Evolutionary conservation across 768 basidiomycete species (phyloP), one percentile per base, ranked within the genome.

Genomic region (Calocybe indica): DNA sequence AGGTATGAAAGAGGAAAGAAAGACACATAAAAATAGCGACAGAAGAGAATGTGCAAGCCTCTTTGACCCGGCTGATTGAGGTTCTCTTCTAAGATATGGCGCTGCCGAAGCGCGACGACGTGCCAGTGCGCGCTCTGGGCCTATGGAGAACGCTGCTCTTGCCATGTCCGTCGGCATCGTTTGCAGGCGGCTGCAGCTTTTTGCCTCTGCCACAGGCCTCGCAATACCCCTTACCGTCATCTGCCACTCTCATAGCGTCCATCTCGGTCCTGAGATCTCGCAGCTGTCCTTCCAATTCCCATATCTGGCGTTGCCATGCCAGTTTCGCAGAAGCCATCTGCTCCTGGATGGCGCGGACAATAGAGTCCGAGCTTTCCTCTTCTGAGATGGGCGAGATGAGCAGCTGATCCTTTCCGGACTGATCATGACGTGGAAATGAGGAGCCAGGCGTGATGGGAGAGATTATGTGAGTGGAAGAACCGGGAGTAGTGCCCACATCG

Each of bases 271-370:
- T 82, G 48, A 92, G 67, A 59, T 84, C 82, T 41, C 77, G 76
- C 39, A 91, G 76, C 59, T 86, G 84, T 9, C 78, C 76, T 58
- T 86, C 86, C 43, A 91, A 66, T 57, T 89, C 88, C 82, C 76
- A 80, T 43, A 88, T 75, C 49, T 85, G 82, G 48, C 71, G 76
- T 56, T 87, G 83, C 83, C 84, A 88, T 14, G 75, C 76, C 53
- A 75, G 73, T 46, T 82, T 80, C 22, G 80, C 65, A 7, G 70
- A 67, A 34, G 65, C 57, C 34, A 88, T 67, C 59, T 87, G 80
- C 31, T 85, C 79, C 56, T 82, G 85, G 33, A 87, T 62, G 13
- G 71, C 65, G 50, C 72, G 70, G 35, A 85, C 69, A 15, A n/a
- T n/a, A 33, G 22, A 22, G 30, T 75, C 62, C 15, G 70, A 54